These are phyloP conservation scores for Suaeda aralocaspica DNA, from an alignment of 148 eudicot species.

Conservation along the genomic window DNA sequence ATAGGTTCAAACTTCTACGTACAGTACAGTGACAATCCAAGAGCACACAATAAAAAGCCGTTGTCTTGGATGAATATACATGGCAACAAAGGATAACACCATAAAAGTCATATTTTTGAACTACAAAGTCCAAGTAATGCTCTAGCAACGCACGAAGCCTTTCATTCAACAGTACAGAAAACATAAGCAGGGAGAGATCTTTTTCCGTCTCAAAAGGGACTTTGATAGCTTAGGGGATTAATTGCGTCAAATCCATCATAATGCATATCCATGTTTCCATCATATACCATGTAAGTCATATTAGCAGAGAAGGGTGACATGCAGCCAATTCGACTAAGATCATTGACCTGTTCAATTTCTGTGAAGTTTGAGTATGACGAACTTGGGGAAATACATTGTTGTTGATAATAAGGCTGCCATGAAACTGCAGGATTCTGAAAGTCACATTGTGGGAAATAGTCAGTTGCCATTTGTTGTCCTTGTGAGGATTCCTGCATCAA, in stretches of 20 bases:
- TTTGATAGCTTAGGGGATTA: conserved; percentile 35
- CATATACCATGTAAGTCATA: conserved; percentile 43
- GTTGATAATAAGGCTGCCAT: conserved; percentile 41
- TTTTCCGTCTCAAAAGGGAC: conserved; percentile 31
- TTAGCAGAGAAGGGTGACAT: conserved; percentile 42
- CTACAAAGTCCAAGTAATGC: conserved; percentile 17
- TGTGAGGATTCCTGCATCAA: conserved; percentile 49
- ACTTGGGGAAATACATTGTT: conserved; percentile 49
- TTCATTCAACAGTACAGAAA: conserved; percentile 17
- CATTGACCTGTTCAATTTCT: conserved; percentile 51
- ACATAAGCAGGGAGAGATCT: conserved; percentile 9
- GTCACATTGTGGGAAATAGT: conserved; percentile 35
- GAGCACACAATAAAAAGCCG: conserved; percentile 56
- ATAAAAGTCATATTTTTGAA: conserved; percentile 1
- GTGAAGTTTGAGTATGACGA: conserved; percentile 71
- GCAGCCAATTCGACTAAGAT: conserved; percentile 42
- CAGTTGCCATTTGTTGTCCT: conserved; percentile 35
- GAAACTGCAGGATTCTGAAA: conserved; percentile 36
- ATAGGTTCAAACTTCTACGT: conserved; percentile 12
- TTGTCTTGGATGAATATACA: conserved; percentile 35
- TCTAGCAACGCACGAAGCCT: conserved; percentile 20
- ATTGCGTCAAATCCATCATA: conserved; percentile 42
- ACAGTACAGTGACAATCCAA: conserved; percentile 29
- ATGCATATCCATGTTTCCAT: conserved; percentile 40
- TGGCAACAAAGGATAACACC: conserved; percentile 5